Percentiles rank a stretch among this genome's conserved stretches.
These are phyloP conservation scores for Akanthomyces muscarius DNA, from an alignment of 2,329 filamentous ascomycete species.

Conservation along the genomic window DNA sequence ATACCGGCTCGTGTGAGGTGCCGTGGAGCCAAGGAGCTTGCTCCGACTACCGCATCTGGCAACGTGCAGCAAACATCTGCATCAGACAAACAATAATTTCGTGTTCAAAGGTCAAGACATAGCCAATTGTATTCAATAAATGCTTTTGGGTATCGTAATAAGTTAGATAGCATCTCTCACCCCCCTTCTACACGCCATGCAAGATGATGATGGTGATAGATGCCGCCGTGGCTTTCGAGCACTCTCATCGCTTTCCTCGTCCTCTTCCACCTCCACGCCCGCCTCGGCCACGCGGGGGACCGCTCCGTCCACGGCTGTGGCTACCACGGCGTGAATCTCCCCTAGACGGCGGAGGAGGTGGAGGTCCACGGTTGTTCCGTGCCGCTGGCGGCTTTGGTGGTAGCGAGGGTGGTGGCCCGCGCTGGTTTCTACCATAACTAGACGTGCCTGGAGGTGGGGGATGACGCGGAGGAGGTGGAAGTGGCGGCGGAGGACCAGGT, in stretches of 20 bases:
- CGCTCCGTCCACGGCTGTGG: background rate
- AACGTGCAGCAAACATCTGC: background rate
- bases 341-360: conserved; percentile 24
- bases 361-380: conserved; percentile 26
- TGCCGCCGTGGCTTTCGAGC: background rate
- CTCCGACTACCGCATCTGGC: background rate
- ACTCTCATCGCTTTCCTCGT: background rate
- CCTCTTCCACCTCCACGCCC: conserved; percentile 25
- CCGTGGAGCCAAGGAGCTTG: background rate
- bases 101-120: background rate
- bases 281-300: conserved; percentile 21
- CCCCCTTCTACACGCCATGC: background rate
- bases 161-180: background rate
- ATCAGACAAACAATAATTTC: background rate
- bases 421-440: conserved; percentile 17
- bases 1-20: background rate
- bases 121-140: conserved; percentile 7
- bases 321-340: background rate
- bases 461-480: conserved; percentile 24
- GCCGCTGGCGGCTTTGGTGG: conserved; percentile 14
- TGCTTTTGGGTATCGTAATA: conserved; percentile 6
- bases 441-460: conserved; percentile 25
- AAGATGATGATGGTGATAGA: conserved; percentile 1
- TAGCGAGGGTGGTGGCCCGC: conserved; percentile 19
- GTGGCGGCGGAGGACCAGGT: conserved; percentile 34